Percentiles rank a stretch among this genome's conserved stretches.
Evolutionary conservation across 176 grass and related monocot genomes (phyloP).

Genomic region (Carex cristatella): DNA sequence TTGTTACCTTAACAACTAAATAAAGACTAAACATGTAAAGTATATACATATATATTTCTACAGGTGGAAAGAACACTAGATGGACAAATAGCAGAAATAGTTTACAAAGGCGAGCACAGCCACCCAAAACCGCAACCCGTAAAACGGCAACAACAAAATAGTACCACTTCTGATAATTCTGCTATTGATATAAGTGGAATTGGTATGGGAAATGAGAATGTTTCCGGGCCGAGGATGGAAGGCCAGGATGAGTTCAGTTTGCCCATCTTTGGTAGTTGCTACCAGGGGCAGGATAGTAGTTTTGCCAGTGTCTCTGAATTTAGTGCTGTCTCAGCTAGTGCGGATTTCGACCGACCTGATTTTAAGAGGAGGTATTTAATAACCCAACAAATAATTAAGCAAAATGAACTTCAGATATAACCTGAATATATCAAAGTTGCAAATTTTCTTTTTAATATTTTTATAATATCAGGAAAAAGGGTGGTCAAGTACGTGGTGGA

Average conservation of each 20-base stretch:
- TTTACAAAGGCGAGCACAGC: conserved; percentile 76
- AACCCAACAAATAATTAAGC: background rate
- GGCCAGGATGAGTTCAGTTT: conserved; percentile 16
- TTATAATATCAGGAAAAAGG: conserved; percentile 29
- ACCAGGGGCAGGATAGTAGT: conserved; percentile 19
- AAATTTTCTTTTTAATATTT: background rate
- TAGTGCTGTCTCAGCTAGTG: background rate
- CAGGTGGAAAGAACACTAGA: conserved; percentile 79
- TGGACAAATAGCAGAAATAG: conserved; percentile 85
- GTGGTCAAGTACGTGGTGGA: conserved; percentile 24
- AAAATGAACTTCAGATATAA: background rate
- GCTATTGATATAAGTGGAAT: conserved; percentile 1
- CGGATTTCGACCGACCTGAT: conserved; percentile 9
- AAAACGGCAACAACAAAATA: conserved; percentile 18
- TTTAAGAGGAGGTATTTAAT: conserved; percentile 35
- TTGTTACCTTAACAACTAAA: background rate
- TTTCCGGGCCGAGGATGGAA: conserved; percentile 1
- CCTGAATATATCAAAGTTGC: background rate
- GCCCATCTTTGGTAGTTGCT: background rate
- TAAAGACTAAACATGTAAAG: background rate
- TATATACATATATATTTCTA: background rate
- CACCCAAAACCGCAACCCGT: conserved; percentile 41
- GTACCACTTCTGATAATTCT: background rate
- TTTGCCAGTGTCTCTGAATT: background rate
- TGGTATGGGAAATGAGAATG: background rate